Evolutionary conservation across 768 basidiomycete species (phyloP).

Genomic region (Sutorius australiensis): DNA sequence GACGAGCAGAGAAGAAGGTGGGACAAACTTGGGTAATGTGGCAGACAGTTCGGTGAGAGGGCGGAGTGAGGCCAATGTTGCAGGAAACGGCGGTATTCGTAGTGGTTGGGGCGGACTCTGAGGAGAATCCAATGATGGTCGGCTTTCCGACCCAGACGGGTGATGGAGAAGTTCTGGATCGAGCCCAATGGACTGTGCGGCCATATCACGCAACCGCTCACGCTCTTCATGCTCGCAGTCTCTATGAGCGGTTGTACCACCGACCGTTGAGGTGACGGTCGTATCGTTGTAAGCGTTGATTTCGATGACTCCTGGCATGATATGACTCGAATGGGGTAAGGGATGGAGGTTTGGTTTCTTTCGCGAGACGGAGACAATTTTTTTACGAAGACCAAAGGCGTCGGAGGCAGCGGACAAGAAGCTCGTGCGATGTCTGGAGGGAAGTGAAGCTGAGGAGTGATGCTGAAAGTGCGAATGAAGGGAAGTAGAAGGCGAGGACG

Average conservation of each 20-base stretch:
- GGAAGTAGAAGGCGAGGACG: constrained; percentile 8
- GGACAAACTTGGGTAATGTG: constrained; percentile 64
- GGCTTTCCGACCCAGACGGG: constrained; percentile 20
- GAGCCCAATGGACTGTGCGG: constrained; percentile 74
- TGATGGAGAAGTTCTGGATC: constrained; percentile 48
- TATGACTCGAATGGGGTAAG: constrained; percentile 32
- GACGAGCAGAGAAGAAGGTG: constrained; percentile 63
- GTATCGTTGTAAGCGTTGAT: constrained; percentile 46
- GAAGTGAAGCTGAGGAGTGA: constrained; percentile 3
- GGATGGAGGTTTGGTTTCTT: constrained; percentile 35
- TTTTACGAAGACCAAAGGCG: constrained; percentile 42
- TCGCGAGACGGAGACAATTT: constrained; percentile 39
- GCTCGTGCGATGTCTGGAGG: constrained; percentile 40
- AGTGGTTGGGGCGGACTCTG: constrained; percentile 6
- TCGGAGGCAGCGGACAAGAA: constrained; percentile 54
- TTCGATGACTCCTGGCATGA: constrained; percentile 71
- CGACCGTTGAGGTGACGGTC: constrained; percentile 11
- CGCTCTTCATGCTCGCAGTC: constrained; percentile 72
- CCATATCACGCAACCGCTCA: constrained; percentile 67
- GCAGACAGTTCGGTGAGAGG: constrained; percentile 52
- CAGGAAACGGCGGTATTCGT: constrained; percentile 57
- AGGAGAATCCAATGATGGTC: constrained; percentile 17
- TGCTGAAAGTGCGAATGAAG: constrained; percentile 4
- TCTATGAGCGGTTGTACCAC: constrained; percentile 23
- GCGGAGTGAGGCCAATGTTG: constrained; percentile 46